phyloP scores from a whole-genome alignment of 352 stramenopile species.

The Phytopythium oedochilum region DNA sequence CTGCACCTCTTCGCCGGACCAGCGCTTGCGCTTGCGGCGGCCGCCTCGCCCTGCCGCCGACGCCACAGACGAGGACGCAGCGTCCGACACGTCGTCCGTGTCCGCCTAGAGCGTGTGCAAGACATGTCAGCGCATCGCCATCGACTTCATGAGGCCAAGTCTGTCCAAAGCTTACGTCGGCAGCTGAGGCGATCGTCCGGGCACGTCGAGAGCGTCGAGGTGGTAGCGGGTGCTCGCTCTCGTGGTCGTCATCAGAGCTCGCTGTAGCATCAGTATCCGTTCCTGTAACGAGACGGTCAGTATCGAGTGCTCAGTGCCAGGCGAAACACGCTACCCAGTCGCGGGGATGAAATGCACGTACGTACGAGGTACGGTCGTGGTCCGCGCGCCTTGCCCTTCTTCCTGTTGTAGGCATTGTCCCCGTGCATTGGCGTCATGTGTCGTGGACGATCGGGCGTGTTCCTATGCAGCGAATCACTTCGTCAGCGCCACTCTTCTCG shows the following conservation, averaged over 20 bases:
- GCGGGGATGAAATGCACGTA: too few species aligned
- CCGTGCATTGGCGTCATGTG: background rate
- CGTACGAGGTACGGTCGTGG: background rate
- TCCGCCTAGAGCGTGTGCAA: background rate
- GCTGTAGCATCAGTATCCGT: background rate
- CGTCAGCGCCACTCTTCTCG: background rate
- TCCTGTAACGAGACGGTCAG: background rate
- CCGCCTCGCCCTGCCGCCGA: background rate
- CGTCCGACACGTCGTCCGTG: slow-evolving; percentile 3
- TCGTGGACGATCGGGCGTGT: background rate
- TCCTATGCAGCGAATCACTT: background rate
- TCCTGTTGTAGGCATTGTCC: background rate
- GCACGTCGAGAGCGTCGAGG: background rate
- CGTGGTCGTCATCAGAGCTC: background rate
- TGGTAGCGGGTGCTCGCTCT: background rate
- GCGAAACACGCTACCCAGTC: too few species aligned
- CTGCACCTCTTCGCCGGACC: slow-evolving; percentile 46
- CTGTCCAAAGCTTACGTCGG: background rate
- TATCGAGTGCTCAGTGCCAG: too few species aligned
- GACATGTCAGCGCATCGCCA: background rate
- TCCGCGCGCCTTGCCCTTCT: slow-evolving; percentile 4
- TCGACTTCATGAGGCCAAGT: too few species aligned
- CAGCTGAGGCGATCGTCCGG: background rate
- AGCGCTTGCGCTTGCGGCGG: slow-evolving; percentile 22
- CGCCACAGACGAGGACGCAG: background rate